phyloP scores from a whole-genome alignment of 768 basidiomycete genomes.

The Lactarius pseudohatsudake region DNA sequence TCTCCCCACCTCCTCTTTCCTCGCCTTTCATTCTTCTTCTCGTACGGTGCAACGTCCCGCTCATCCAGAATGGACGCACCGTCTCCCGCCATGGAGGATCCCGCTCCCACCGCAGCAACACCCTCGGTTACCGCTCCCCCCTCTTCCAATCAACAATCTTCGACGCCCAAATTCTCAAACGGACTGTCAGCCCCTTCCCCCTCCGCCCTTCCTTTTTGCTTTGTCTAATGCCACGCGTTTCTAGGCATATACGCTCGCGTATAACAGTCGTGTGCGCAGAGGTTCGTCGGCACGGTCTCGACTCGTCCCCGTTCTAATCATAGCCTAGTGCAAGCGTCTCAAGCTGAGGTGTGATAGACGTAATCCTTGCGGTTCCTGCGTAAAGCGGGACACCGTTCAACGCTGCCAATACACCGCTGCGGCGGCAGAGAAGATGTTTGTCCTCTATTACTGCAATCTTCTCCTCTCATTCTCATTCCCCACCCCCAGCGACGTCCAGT shows the following conservation, averaged over 20 bases:
- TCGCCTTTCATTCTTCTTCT: background rate
- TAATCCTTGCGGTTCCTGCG: conserved; percentile 73
- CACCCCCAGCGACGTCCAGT: conserved; percentile 65
- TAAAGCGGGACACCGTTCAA: conserved; percentile 72
- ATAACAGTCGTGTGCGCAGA: conserved; percentile 83
- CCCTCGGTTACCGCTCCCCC: background rate
- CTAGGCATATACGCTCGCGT: conserved; percentile 68
- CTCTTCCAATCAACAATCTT: conserved; percentile 12
- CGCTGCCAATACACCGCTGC: conserved; percentile 79
- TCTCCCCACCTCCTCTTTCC: background rate
- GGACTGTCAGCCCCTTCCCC: conserved; percentile 33
- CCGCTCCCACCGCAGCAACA: background rate
- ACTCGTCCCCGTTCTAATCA: background rate
- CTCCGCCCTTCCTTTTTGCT: conserved; percentile 5
- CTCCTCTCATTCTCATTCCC: background rate
- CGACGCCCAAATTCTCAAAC: conserved; percentile 34
- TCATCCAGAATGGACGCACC: conserved; percentile 14
- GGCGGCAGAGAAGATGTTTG: conserved; percentile 83
- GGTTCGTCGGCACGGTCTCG: conserved; percentile 41
- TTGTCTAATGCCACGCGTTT: conserved; percentile 7
- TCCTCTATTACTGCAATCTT: conserved; percentile 21
- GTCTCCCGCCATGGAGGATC: conserved; percentile 10
- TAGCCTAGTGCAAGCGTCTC: conserved; percentile 74
- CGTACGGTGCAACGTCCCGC: background rate
- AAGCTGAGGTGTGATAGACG: conserved; percentile 85